Base-by-base conservation (phyloP, 2,329 filamentous ascomycete genomes). In the Paecilomyces dactylethromorphus region DNA sequence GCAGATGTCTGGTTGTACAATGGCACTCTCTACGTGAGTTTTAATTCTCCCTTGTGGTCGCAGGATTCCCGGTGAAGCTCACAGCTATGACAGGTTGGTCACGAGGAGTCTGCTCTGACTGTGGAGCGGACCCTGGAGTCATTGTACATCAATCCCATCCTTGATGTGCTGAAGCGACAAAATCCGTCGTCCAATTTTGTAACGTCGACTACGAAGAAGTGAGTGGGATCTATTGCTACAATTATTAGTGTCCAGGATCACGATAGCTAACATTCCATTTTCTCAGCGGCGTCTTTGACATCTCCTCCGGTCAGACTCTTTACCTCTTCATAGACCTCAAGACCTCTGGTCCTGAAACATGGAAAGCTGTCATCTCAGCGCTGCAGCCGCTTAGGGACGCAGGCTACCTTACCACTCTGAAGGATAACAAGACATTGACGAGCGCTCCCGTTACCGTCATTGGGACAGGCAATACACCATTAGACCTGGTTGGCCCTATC, bases 261-360 rank as follows among this genome's bases (percentile, higher is more conserved):
- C 21, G 39, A n/a, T 45, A 8, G 5, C 10, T 45, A 18, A 45
- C 39, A 45, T 18, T 45, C n/a, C 15, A 45, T 45, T 45, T 21
- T 54, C 13, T 15, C 53, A 76, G 74, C 66, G 85, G 85, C 33
- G 82, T 88, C 13, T 88, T 80, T 66, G 85, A 88, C 69, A 83
- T 83, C 1, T 66, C 67, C 33, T 67, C 74, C 1, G 75, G 69
- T 5, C 84, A 87, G 69, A 87, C 85, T 0, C 76, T 88, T 5
- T 87, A 86, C 72, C 76, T 88, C 53, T 87, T 86, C 71, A 81
- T 88, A 59, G 85, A 88, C 66, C 66, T 86, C 59, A 88, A 88
- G 70, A 87, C 85, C 0, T 72, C 79, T 35, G 84, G 84, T 5
- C 65, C 71, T 0, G 76, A 75, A 32, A 85, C 85, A 1, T 87